A percentile compares a stretch with the other conserved stretches of the same genome.
Conservation (phyloP, 2,329 filamentous ascomycete species). For the Fusarium nurragi region DNA sequence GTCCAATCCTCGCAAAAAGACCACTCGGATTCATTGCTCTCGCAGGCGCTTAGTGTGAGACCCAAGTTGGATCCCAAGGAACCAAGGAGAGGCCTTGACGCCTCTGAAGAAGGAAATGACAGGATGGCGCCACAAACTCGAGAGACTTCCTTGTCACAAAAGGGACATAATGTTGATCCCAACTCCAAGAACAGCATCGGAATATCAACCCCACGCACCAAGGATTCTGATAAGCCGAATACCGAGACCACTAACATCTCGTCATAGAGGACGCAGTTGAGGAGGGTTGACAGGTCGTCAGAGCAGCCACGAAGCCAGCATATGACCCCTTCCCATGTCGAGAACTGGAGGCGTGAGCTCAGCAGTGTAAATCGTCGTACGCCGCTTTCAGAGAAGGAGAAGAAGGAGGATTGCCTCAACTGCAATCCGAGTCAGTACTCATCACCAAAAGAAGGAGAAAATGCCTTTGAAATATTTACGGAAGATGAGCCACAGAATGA, state of each 20-base stretch:
- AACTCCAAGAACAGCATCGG: not conserved
- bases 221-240: conserved; percentile 3
- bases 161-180: not conserved
- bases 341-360: conserved; percentile 39
- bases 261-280: conserved; percentile 40
- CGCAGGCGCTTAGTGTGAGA: not conserved
- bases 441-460: conserved; percentile 13
- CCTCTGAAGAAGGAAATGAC: not conserved
- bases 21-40: not conserved
- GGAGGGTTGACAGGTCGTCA: conserved; percentile 36
- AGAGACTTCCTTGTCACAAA: not conserved
- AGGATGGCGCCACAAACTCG: conserved; percentile 1
- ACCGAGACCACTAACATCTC: conserved; percentile 23
- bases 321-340: conserved; percentile 21
- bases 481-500: conserved; percentile 2
- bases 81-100: not conserved
- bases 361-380: conserved; percentile 31
- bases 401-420: conserved; percentile 34
- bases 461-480: not conserved
- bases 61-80: not conserved
- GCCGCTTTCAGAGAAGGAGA: conserved; percentile 19
- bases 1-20: not conserved
- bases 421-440: conserved; percentile 36
- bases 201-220: not conserved
- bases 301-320: conserved; percentile 20